Base-by-base conservation (phyloP, 257 asterid species). In the Nyctanthes arbortristis region DNA sequence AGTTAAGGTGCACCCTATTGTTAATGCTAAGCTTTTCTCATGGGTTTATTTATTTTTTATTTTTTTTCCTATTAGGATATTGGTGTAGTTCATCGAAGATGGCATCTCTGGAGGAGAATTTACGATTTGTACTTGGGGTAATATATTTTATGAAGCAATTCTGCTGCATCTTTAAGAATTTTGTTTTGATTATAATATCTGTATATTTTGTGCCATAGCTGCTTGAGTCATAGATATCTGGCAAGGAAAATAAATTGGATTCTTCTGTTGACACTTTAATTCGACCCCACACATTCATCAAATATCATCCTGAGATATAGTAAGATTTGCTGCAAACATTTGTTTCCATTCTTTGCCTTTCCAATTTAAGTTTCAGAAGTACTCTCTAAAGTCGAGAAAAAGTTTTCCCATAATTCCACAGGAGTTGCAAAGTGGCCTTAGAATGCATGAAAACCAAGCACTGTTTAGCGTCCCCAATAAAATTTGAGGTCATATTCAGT, bases 101-200 rank as follows among this genome's bases (percentile, higher is more conserved):
- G 99, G 97, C 99, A 93, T 89, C 92, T 93, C 56, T 93, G 99
- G 99, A 89, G 82, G 82, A 88, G 99, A 85, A 83, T 84, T 69
- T 88, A 93, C 80, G 97, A 93, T 82, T 77, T 93, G 72, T 93
- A 93, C 79, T 78, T 93, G 85, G 97, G 99, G 98, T 91, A 79
- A 78, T 80, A 63, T 79, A 66, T 69, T 72, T 58, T 57, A 20
- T 11, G 52, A 32, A 33, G 33, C 61, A 54, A 58, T 54, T 65
- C 52, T 40, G 63, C 67, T 56, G 47, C 56, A 12, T 71, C 54
- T 18, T 28, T 13, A 34, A 58, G 56, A 54, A 12, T 16, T 66
- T 29, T 27, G 13, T 36, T 30, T 33, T 69, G 22, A 56, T 66
- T 69, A 43, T 10, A 59, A 35, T 34, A 54, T 28, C 34, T 11